Evolutionary conservation across 169 alveolate genomes (phyloP).

Genomic region (Cryptosporidium sp.): DNA sequence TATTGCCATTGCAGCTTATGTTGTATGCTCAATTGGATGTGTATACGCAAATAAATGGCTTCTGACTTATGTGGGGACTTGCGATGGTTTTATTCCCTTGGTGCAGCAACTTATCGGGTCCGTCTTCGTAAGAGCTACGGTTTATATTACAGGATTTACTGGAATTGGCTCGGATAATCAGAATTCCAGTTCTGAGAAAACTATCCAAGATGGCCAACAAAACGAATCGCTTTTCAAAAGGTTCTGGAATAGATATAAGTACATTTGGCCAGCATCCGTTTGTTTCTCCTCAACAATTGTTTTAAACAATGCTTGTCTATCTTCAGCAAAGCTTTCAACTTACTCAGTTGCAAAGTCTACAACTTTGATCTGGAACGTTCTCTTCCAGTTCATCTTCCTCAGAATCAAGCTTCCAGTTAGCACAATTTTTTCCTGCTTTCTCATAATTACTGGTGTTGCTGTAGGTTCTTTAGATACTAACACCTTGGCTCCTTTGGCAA

Average conservation of each 20-base stretch:
- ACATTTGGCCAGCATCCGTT: slow-evolving; percentile 60
- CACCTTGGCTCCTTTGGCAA: slow-evolving; percentile 65
- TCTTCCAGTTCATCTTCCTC: slow-evolving; percentile 47
- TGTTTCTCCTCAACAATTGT: slow-evolving; percentile 65
- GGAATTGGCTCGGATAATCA: slow-evolving; percentile 12
- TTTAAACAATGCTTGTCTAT: slow-evolving; percentile 48
- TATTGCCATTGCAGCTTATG: slow-evolving; percentile 45
- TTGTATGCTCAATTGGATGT: slow-evolving; percentile 67
- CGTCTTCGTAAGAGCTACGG: slow-evolving; percentile 26
- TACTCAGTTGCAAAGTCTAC: slow-evolving; percentile 74
- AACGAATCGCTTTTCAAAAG: neutral
- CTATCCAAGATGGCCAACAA: neutral
- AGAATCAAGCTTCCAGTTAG: slow-evolving; percentile 48
- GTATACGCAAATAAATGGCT: slow-evolving; percentile 68
- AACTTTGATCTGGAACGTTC: slow-evolving; percentile 63
- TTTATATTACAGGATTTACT: slow-evolving; percentile 2
- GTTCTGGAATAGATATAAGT: slow-evolving; percentile 42
- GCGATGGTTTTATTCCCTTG: slow-evolving; percentile 68
- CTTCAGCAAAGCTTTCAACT: slow-evolving; percentile 61
- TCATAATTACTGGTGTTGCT: slow-evolving; percentile 50
- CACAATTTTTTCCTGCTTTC: slow-evolving; percentile 44
- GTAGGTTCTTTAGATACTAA: slow-evolving; percentile 64
- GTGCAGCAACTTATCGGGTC: slow-evolving; percentile 64
- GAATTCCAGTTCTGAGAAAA: neutral
- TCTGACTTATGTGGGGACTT: slow-evolving; percentile 37